Evolutionary conservation across 1,284 basidiomycete species (phyloP).

Genomic region (Sanghuangporus sanghuang): DNA sequence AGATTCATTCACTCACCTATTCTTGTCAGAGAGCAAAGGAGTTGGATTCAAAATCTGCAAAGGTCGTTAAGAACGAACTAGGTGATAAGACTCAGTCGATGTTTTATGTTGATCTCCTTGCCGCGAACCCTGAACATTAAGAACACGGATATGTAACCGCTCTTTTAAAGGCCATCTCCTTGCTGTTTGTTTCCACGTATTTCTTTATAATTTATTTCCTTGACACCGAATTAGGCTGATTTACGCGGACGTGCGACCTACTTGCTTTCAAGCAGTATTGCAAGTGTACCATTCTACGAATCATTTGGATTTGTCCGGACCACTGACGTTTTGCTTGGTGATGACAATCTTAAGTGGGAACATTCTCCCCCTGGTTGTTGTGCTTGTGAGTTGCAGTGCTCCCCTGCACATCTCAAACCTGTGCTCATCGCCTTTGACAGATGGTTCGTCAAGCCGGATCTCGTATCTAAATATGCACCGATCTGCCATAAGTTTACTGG

Average conservation of each 20-base stretch:
- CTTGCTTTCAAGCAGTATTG: slow-evolving; percentile 19
- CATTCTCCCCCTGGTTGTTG: slow-evolving; percentile 19
- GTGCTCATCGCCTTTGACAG: background rate
- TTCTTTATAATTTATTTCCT: background rate
- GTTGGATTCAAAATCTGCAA: background rate
- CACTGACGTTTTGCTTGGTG: slow-evolving; percentile 17
- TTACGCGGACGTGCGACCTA: slow-evolving; percentile 15
- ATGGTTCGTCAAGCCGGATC: slow-evolving; percentile 3
- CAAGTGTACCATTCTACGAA: slow-evolving; percentile 23
- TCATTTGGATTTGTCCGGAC: slow-evolving; percentile 19
- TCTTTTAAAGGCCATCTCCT: slow-evolving; percentile 6
- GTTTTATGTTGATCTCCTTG: slow-evolving; percentile 11
- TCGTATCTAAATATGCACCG: too few relatives aligned
- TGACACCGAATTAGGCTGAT: slow-evolving; percentile 17
- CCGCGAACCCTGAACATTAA: slow-evolving; percentile 14
- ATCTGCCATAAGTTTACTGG: too few relatives aligned
- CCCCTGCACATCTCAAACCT: background rate
- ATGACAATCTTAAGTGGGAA: slow-evolving; percentile 21
- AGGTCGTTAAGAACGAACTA: background rate
- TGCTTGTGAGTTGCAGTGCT: slow-evolving; percentile 15
- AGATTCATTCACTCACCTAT: background rate
- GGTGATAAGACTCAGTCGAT: slow-evolving; percentile 5
- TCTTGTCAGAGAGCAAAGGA: slow-evolving; percentile 3
- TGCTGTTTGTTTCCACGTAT: background rate
- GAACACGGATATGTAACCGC: slow-evolving; percentile 16